Percentiles rank a stretch among this genome's conserved stretches.
phyloP scores from a whole-genome alignment of 768 basidiomycete species.

The Coprinellus aureogranulatus region DNA sequence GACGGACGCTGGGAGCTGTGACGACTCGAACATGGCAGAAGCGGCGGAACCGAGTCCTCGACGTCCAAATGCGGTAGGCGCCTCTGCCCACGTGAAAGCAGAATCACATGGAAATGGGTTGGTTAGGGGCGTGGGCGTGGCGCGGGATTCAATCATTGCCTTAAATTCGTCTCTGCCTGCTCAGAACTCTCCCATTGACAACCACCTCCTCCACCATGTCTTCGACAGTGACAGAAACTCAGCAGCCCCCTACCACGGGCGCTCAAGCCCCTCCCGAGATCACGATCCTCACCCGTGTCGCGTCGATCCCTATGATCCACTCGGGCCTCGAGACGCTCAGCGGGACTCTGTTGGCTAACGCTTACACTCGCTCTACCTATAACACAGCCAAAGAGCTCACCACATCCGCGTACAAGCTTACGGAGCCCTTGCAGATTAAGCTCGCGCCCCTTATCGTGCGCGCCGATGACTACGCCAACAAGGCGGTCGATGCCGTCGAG shows the following conservation, averaged over 20 bases:
- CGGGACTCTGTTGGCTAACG: constrained; percentile 54
- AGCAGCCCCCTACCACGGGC: constrained; percentile 14
- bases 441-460: constrained; percentile 64
- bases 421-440: constrained; percentile 63
- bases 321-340: constrained; percentile 62
- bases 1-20: too few species aligned
- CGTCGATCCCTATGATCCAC: constrained; percentile 71
- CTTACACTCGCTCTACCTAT: constrained; percentile 64
- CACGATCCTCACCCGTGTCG: constrained; percentile 61
- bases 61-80: too few species aligned
- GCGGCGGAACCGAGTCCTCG: too few species aligned
- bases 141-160: not conserved
- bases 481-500: constrained; percentile 71
- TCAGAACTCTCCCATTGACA: not conserved
- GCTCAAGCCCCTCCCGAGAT: constrained; percentile 46
- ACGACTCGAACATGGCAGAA: too few species aligned
- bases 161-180: not conserved
- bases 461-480: constrained; percentile 69
- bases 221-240: constrained; percentile 21
- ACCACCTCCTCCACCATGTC: constrained; percentile 19
- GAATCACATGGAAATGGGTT: not conserved
- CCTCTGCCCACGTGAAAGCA: too few species aligned
- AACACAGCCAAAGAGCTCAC: constrained; percentile 62
- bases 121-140: not conserved
- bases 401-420: constrained; percentile 54